phyloP scores from a whole-genome alignment of 1,284 basidiomycete species.

The Malassezia obtusa region DNA sequence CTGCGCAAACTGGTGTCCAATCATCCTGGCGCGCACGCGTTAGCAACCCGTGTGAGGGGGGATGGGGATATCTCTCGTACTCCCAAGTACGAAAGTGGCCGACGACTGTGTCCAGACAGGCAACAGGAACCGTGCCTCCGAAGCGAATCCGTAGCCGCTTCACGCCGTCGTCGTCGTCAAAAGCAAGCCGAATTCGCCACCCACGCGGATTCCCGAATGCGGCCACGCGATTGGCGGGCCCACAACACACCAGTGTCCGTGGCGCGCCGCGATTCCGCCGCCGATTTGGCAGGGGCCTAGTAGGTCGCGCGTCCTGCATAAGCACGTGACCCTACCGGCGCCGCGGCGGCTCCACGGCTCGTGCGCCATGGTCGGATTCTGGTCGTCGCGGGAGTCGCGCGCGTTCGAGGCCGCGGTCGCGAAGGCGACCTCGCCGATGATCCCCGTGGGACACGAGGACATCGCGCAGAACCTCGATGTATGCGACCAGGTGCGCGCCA shows the following conservation, averaged over 20 bases:
- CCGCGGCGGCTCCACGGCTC: background rate
- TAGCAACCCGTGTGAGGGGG: background rate
- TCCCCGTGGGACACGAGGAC: slow-evolving; percentile 65
- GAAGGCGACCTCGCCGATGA: slow-evolving; percentile 78
- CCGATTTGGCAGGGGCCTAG: background rate
- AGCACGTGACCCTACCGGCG: background rate
- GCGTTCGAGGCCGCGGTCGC: slow-evolving; percentile 51
- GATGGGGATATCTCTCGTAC: slow-evolving; percentile 1
- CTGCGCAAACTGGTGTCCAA: slow-evolving; percentile 55
- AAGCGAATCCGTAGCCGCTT: slow-evolving; percentile 1
- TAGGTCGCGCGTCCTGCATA: background rate
- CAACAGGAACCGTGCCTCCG: slow-evolving; percentile 7
- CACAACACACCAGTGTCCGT: background rate
- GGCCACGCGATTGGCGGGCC: background rate
- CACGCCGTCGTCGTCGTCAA: slow-evolving; percentile 16
- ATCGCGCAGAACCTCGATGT: slow-evolving; percentile 90
- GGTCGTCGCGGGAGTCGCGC: background rate
- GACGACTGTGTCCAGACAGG: slow-evolving; percentile 11
- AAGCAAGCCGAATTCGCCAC: slow-evolving; percentile 4
- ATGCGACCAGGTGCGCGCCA: slow-evolving; percentile 85
- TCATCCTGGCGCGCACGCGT: slow-evolving; percentile 1
- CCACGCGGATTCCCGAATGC: background rate
- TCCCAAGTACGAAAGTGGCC: slow-evolving; percentile 10
- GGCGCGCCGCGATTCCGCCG: too few species aligned
- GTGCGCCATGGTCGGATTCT: slow-evolving; percentile 7